phyloP scores from a whole-genome alignment of 306 rosid genomes.

The Corylus avellana region DNA sequence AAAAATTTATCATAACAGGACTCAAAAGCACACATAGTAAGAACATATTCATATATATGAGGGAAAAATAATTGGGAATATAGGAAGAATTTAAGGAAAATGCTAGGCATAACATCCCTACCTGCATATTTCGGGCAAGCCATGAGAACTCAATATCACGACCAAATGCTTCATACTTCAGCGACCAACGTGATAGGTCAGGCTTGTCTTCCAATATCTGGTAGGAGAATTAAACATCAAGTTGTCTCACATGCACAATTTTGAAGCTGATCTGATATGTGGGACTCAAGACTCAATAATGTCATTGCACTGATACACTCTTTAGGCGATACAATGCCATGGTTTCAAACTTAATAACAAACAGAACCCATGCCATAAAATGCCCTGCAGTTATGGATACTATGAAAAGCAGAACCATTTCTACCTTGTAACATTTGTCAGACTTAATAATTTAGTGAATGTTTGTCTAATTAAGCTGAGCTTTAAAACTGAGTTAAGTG shows the following conservation, averaged over 20 bases:
- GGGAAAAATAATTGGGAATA: background rate
- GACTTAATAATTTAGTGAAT: background rate
- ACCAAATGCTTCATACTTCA: constrained; percentile 86
- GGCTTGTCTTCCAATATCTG: constrained; percentile 89
- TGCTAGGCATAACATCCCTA: constrained; percentile 36
- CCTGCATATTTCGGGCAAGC: constrained; percentile 99
- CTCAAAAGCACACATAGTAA: constrained; percentile 21
- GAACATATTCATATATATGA: background rate
- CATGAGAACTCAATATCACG: constrained; percentile 81
- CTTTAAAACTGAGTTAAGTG: background rate
- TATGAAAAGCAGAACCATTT: background rate
- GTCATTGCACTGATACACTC: background rate
- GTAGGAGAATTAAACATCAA: constrained; percentile 27
- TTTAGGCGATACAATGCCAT: constrained; percentile 9
- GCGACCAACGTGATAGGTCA: constrained; percentile 85
- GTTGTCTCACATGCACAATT: background rate
- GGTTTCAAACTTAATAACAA: constrained; percentile 5
- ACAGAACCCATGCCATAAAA: constrained; percentile 16
- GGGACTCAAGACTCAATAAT: background rate
- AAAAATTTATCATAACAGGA: constrained; percentile 33
- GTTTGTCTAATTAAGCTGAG: background rate
- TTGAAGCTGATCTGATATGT: background rate
- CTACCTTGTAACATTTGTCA: background rate
- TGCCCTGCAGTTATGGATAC: background rate
- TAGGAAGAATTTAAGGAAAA: background rate